A percentile compares a stretch with the other conserved stretches of the same genome.
Conservation (phyloP, 2,329 filamentous ascomycete species). For the Parastagonospora nodorum region DNA sequence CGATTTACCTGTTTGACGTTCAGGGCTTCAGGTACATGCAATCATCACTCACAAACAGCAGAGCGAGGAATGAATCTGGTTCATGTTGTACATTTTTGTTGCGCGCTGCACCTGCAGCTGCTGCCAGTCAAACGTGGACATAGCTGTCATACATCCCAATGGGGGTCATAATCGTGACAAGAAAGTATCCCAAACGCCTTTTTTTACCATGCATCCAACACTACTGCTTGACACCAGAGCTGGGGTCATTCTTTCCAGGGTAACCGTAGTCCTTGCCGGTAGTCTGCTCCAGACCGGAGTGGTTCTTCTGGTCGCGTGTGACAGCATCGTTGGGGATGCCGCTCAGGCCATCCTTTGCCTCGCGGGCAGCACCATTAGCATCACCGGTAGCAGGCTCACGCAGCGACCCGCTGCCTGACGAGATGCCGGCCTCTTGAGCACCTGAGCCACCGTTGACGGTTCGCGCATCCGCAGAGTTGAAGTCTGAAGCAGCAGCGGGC, state of each 20-base stretch:
- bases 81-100: neutral
- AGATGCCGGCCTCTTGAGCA: conserved; percentile 52
- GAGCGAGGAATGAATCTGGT: too few relatives aligned
- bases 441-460: conserved; percentile 74
- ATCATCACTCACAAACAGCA: too few relatives aligned
- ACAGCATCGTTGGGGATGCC: conserved; percentile 65
- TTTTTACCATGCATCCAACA: neutral
- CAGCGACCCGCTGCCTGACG: conserved; percentile 51
- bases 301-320: conserved; percentile 52
- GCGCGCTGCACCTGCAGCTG: conserved; percentile 10
- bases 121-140: conserved; percentile 6
- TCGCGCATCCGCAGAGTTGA: conserved; percentile 71
- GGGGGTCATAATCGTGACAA: conserved; percentile 4
- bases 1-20: neutral
- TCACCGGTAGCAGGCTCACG: conserved; percentile 58
- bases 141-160: conserved; percentile 4
- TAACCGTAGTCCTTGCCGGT: conserved; percentile 50
- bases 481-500: conserved; percentile 77
- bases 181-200: conserved; percentile 4
- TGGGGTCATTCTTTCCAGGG: conserved; percentile 48
- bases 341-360: conserved; percentile 63
- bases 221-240: conserved; percentile 29
- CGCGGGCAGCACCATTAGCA: conserved; percentile 62
- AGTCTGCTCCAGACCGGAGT: conserved; percentile 49
- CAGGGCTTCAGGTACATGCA: neutral